A percentile compares a stretch with the other conserved stretches of the same genome.
Evolutionary conservation across 108 stramenopile genomes (phyloP).

Genomic region (Epithemia pelagica): DNA sequence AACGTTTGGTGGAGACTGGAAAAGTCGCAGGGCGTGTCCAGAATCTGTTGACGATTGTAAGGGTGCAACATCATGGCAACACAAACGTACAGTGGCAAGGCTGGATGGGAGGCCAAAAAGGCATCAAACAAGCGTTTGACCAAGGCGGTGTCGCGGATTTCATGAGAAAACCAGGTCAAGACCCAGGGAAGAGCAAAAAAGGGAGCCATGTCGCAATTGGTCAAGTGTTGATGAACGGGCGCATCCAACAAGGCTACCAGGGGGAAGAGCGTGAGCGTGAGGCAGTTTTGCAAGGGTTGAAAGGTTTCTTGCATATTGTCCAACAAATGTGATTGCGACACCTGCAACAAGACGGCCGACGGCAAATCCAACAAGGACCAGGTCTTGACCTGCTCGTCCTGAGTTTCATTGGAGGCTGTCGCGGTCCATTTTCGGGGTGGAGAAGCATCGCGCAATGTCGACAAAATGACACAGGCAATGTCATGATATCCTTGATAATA

Average conservation of each 20-base stretch:
- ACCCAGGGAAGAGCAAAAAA: slow-evolving; percentile 87
- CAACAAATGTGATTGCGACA: slow-evolving; percentile 57
- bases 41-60: slow-evolving; percentile 63
- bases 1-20: slow-evolving; percentile 73
- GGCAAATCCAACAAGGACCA: slow-evolving; percentile 40
- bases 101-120: slow-evolving; percentile 75
- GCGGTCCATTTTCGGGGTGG: background rate
- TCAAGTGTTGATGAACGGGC: slow-evolving; percentile 65
- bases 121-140: slow-evolving; percentile 88
- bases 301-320: slow-evolving; percentile 60
- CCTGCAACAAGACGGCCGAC: slow-evolving; percentile 46
- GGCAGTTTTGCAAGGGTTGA: slow-evolving; percentile 46
- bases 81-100: slow-evolving; percentile 68
- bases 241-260: slow-evolving; percentile 50
- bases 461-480: slow-evolving; percentile 69
- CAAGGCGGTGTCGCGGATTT: slow-evolving; percentile 71
- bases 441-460: slow-evolving; percentile 1
- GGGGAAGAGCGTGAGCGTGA: slow-evolving; percentile 60
- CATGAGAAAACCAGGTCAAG: slow-evolving; percentile 90
- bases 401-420: background rate
- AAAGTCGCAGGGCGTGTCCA: slow-evolving; percentile 84
- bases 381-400: background rate
- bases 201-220: slow-evolving; percentile 80
- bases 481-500: slow-evolving; percentile 91
- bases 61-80: slow-evolving; percentile 83